Percentiles rank a stretch among this genome's conserved stretches.
Evolutionary conservation across 768 basidiomycete species (phyloP).

Genomic region (Serpula lacrymans): DNA sequence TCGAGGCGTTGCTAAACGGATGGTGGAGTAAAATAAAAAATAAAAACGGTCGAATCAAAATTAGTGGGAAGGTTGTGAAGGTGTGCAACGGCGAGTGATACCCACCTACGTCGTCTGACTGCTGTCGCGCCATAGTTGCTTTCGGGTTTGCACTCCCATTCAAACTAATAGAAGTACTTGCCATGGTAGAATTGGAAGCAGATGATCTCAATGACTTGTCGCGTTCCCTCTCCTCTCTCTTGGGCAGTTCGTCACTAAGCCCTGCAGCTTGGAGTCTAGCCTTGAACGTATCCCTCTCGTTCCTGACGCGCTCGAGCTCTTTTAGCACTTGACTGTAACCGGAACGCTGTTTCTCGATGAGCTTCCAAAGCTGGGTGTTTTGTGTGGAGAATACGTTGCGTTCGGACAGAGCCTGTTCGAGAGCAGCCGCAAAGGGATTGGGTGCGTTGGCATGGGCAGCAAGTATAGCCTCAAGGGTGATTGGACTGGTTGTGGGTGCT

Average conservation of each 20-base stretch:
- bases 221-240: constrained; percentile 23
- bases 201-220: constrained; percentile 13
- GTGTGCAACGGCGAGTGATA: no score
- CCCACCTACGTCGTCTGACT: constrained; percentile 35
- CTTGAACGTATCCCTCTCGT: constrained; percentile 68
- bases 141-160: constrained; percentile 24
- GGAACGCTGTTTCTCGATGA: constrained; percentile 86
- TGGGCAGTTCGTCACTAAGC: constrained; percentile 37
- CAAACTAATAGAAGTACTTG: constrained; percentile 7
- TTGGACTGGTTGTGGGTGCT: constrained; percentile 24
- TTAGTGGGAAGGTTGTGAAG: no score
- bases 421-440: constrained; percentile 55
- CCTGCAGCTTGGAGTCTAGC: constrained; percentile 28
- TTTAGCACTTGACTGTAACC: constrained; percentile 80
- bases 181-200: constrained; percentile 19
- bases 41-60: no score
- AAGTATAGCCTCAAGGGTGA: constrained; percentile 55
- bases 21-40: no score
- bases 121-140: constrained; percentile 15
- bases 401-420: constrained; percentile 76
- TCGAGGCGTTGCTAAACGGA: constrained; percentile 11
- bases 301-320: constrained; percentile 80
- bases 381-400: constrained; percentile 78
- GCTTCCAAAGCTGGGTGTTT: constrained; percentile 91
- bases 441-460: constrained; percentile 47